Evolutionary conservation across 495 filamentous ascomycete genomes (phyloP), one percentile per base, ranked within the genome.

Genomic region (Aspergillus wentii): DNA sequence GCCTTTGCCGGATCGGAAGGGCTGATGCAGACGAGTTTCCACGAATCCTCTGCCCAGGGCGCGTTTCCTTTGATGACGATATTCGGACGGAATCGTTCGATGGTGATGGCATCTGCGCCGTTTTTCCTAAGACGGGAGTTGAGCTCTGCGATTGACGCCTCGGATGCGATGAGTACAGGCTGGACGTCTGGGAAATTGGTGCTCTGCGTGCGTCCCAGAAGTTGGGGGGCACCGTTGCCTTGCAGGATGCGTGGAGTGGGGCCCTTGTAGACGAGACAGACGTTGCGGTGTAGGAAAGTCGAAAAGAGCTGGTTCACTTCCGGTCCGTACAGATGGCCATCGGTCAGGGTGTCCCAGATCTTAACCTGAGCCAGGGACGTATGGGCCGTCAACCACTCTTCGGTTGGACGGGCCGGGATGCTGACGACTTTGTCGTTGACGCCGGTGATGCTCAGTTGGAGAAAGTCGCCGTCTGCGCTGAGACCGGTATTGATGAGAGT

Each of bases 81-180:
- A 60, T 95, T 97, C 4, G 91, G 78, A 26, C 91, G 74, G 61
- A 94, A 95, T 9, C 88, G 77, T 22, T 75, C 69, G 17, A 78
- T 50, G 1, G 54, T 64, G 30, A 71, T 63, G 1, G 48, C 41
- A 19, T 62, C 57, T 6, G 44, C 43, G 8, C 57, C 59, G 7
- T 32, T 37, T 8, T 8, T 9, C 2, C 8, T 21, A 1, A 71
- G 36, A 8, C 64, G 45, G 0, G 13, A 5, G 33, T 71, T 71
- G 10, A 71, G 41, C 34, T 71, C 66, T 0, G 43, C 38, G 9
- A 80, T 57, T 8, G 66, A 72, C 21, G 59, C 66, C 34, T 74
- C 73, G 20, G 75, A 78, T 21, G 63, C 76, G 28, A 73, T 69
- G n/a, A 68, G 54, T 14, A 64, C 51, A 4, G 73, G 62, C 61